phyloP scores from a whole-genome alignment of 345 rosid genomes.

The Microcos paniculata region DNA sequence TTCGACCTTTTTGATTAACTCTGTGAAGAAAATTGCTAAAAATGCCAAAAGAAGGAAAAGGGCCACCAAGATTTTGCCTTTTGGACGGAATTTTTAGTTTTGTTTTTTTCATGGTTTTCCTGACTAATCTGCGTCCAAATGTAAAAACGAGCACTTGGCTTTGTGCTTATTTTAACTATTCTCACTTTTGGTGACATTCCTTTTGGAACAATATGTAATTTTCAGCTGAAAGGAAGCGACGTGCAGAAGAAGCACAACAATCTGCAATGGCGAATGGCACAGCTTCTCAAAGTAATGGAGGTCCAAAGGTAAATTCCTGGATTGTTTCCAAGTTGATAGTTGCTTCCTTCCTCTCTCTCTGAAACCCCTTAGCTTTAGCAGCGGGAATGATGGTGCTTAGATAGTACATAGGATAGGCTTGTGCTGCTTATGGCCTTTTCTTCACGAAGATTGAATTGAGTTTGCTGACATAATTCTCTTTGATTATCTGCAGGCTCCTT shows the following conservation, averaged over 20 bases:
- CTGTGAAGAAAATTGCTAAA: neutral
- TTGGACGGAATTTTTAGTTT: neutral
- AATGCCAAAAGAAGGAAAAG: neutral
- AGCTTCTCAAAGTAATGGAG: slow-evolving; percentile 47
- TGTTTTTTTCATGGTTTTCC: neutral
- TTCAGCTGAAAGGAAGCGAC: slow-evolving; percentile 81
- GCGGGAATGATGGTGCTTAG: neutral
- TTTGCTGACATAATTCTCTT: neutral
- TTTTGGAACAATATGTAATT: slow-evolving; percentile 15
- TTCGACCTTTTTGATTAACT: no score
- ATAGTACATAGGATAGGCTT: neutral
- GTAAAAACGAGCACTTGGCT: neutral
- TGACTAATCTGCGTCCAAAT: neutral
- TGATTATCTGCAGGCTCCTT: slow-evolving; percentile 43
- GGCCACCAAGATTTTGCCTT: neutral
- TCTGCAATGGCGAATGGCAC: slow-evolving; percentile 59
- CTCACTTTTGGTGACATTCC: neutral
- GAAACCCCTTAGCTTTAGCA: neutral
- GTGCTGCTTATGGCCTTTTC: neutral
- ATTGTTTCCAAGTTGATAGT: neutral
- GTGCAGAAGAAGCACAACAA: slow-evolving; percentile 65
- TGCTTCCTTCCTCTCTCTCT: neutral
- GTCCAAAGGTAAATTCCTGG: slow-evolving; percentile 49
- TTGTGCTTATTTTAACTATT: neutral
- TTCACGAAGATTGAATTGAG: neutral